Conservation (phyloP, 2,329 filamentous ascomycete species). For the Colletotrichum neosansevieriae region DNA sequence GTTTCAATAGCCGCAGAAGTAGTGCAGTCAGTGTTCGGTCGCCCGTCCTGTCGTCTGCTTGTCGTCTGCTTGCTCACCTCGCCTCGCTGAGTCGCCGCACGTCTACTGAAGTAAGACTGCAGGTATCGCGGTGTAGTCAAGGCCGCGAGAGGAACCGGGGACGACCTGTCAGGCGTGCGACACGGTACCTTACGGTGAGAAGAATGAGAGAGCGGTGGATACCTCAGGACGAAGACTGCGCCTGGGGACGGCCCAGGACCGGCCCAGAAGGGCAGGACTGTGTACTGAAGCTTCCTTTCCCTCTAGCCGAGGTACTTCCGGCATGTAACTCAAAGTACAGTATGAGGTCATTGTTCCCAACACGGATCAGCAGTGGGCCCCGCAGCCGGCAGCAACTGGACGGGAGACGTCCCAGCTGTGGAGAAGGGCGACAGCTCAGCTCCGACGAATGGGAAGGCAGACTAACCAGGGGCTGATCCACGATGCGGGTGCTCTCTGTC, state of each 20-base stretch:
- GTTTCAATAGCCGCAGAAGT: slow-evolving; percentile 8
- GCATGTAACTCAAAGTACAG: slow-evolving; percentile 2
- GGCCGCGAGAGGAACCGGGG: slow-evolving; percentile 13
- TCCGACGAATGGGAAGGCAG: slow-evolving; percentile 15
- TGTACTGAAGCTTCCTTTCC: not conserved
- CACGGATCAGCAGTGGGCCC: slow-evolving; percentile 25
- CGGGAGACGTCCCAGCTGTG: slow-evolving; percentile 26
- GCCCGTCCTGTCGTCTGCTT: not conserved
- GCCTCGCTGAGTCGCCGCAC: not conserved
- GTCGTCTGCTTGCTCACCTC: slow-evolving; percentile 1
- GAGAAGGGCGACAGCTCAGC: slow-evolving; percentile 2
- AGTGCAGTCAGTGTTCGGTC: not conserved
- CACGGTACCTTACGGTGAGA: slow-evolving; percentile 10
- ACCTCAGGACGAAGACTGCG: not conserved
- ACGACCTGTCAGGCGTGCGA: slow-evolving; percentile 22
- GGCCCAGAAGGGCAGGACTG: not conserved
- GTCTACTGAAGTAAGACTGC: not conserved
- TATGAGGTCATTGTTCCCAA: slow-evolving; percentile 33
- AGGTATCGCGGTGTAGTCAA: slow-evolving; percentile 3
- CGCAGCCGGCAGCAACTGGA: slow-evolving; percentile 24
- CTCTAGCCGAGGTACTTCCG: slow-evolving; percentile 18
- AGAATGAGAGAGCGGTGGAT: slow-evolving; percentile 26
- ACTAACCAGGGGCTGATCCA: slow-evolving; percentile 22
- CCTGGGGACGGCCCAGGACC: too few relatives aligned
- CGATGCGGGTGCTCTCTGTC: slow-evolving; percentile 12